Evolutionary conservation across 257 asterid genomes (phyloP).

Genomic region (Penstemon davidsonii): DNA sequence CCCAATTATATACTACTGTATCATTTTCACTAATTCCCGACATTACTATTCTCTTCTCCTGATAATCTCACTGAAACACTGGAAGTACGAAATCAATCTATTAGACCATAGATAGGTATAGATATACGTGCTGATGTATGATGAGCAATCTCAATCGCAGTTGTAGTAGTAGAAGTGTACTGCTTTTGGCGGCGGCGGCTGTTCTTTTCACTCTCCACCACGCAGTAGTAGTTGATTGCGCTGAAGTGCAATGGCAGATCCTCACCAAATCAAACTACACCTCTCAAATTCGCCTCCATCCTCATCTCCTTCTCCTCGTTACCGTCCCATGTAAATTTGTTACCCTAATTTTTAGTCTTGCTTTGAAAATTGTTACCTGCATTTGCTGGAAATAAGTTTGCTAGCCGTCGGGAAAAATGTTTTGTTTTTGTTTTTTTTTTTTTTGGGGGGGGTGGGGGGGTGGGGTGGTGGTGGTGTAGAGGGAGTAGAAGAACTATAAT

Average conservation of each 20-base stretch:
- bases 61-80: too few relatives aligned
- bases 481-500: too few relatives aligned
- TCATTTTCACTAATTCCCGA: too few relatives aligned
- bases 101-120: too few relatives aligned
- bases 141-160: too few relatives aligned
- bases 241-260: constrained; percentile 61
- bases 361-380: background rate
- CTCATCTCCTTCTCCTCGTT: constrained; percentile 64
- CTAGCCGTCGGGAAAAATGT: background rate
- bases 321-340: constrained; percentile 73
- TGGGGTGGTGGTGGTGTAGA: constrained; percentile 16
- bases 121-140: too few relatives aligned
- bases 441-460: background rate
- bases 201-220: constrained; percentile 33
- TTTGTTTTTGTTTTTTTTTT: too few relatives aligned
- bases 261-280: constrained; percentile 61
- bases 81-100: too few relatives aligned
- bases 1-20: too few relatives aligned
- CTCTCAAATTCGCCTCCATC: constrained; percentile 70
- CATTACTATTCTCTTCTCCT: too few relatives aligned
- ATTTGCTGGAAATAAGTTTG: background rate
- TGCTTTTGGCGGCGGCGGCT: constrained; percentile 26
- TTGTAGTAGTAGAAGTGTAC: too few relatives aligned
- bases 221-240: constrained; percentile 20
- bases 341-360: background rate